These are phyloP conservation scores for Trypanosoma melophagium DNA, from an alignment of 208 protist genomes.

Conservation along the genomic window DNA sequence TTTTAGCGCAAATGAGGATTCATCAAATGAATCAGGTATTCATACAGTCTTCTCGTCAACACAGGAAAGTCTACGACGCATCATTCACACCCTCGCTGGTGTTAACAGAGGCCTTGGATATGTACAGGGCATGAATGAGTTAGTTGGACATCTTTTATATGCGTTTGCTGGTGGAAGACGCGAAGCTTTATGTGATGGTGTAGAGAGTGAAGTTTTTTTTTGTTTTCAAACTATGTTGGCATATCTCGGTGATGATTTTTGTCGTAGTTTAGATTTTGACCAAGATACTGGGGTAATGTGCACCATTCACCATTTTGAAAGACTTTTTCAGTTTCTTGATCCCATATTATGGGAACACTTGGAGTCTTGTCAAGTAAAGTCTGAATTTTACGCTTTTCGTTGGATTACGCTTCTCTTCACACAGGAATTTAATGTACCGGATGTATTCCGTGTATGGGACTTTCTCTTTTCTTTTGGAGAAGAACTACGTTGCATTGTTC, in stretches of 20 bases:
- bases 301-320: constrained; percentile 63
- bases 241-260: constrained; percentile 77
- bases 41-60: constrained; percentile 37
- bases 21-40: constrained; percentile 1
- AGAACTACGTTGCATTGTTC: constrained; percentile 40
- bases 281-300: constrained; percentile 50
- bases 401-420: constrained; percentile 89
- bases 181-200: constrained; percentile 27
- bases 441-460: constrained; percentile 83
- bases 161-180: constrained; percentile 48
- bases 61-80: constrained; percentile 61
- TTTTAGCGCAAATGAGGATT: constrained; percentile 33
- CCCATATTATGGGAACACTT: constrained; percentile 54
- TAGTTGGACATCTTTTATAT: constrained; percentile 73
- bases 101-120: constrained; percentile 79
- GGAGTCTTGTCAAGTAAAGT: constrained; percentile 34
- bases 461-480: constrained; percentile 79
- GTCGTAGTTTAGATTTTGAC: constrained; percentile 57
- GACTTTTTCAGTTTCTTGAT: constrained; percentile 65
- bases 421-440: constrained; percentile 81
- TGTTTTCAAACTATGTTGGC: constrained; percentile 75
- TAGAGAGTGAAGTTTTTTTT: constrained; percentile 73
- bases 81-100: constrained; percentile 64
- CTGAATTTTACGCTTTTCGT: constrained; percentile 77
- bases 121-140: constrained; percentile 86